phyloP scores from a whole-genome alignment of 2,329 filamentous ascomycete genomes.

The Arthrobotrys conoides region DNA sequence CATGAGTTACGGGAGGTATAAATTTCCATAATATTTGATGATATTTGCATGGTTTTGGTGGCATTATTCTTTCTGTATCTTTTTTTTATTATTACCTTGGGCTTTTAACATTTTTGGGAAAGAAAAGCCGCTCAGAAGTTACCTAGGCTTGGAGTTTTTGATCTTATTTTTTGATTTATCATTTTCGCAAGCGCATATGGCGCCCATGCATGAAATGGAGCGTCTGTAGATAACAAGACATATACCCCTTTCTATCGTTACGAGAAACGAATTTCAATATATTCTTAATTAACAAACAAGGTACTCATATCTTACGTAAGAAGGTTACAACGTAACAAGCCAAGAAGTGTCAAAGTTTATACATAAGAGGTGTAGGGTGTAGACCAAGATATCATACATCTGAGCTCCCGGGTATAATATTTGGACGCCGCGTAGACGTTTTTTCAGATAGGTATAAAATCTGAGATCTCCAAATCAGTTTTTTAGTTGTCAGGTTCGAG shows the following conservation, averaged over 20 bases:
- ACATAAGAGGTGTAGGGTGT: background rate
- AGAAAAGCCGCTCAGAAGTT: background rate
- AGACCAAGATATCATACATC: background rate
- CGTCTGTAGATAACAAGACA: slow-evolving; percentile 24
- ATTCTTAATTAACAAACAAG: slow-evolving; percentile 10
- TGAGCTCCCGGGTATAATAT: background rate
- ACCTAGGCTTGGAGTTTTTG: slow-evolving; percentile 16
- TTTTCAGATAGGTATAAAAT: background rate
- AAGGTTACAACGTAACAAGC: background rate
- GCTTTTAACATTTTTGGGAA: background rate
- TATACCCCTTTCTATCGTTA: slow-evolving; percentile 40
- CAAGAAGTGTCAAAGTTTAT: background rate
- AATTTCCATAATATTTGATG: background rate
- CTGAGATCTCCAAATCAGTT: too few relatives aligned
- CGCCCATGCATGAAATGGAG: slow-evolving; percentile 7
- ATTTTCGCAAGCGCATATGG: slow-evolving; percentile 17
- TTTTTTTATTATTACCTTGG: background rate
- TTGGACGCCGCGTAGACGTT: background rate
- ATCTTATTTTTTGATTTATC: background rate
- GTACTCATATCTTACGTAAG: background rate
- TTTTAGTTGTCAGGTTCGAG: too few relatives aligned
- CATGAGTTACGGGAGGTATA: slow-evolving; percentile 45
- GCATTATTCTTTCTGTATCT: background rate
- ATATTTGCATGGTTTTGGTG: background rate
- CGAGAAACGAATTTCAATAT: slow-evolving; percentile 41